Percentiles rank a stretch among this genome's conserved stretches.
Evolutionary conservation across 1,139 yeast species (phyloP).

Genomic region (Yamadazyma pseudoaaseri): DNA sequence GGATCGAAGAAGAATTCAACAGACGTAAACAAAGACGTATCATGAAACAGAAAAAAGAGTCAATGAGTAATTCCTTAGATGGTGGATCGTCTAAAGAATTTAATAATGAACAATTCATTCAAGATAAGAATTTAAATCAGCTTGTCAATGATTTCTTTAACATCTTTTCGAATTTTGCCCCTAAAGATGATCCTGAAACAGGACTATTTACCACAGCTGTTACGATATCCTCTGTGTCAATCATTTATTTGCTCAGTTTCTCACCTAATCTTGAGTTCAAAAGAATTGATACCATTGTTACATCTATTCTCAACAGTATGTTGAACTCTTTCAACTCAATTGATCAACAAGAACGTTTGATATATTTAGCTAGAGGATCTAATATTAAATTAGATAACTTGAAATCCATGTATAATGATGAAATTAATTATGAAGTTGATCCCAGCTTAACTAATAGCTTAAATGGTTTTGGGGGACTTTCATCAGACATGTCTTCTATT

Average conservation of each 20-base stretch:
- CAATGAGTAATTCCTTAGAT: constrained; percentile 4
- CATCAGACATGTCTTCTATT: neutral
- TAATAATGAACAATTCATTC: constrained; percentile 13
- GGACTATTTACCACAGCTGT: constrained; percentile 40
- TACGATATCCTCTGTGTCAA: constrained; percentile 13
- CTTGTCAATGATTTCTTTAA: constrained; percentile 37
- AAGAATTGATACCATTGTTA: constrained; percentile 19
- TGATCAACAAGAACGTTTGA: constrained; percentile 28
- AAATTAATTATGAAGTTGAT: constrained; percentile 4
- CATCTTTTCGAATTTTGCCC: constrained; percentile 33
- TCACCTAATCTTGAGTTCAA: constrained; percentile 14
- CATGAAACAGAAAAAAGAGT: constrained; percentile 30
- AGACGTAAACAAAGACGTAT: constrained; percentile 62
- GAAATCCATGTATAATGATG: constrained; percentile 6
- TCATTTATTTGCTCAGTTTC: constrained; percentile 12
- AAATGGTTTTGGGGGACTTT: neutral
- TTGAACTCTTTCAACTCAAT: constrained; percentile 25
- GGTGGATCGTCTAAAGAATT: constrained; percentile 8
- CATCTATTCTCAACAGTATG: constrained; percentile 16
- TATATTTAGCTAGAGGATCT: constrained; percentile 33
- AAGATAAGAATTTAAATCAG: constrained; percentile 18
- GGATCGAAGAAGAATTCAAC: constrained; percentile 77
- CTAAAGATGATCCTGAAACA: constrained; percentile 34
- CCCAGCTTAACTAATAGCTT: neutral
- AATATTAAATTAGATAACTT: constrained; percentile 14